Evolutionary conservation across 495 filamentous ascomycete genomes (phyloP).

Genomic region (Corynascus novoguineensis): DNA sequence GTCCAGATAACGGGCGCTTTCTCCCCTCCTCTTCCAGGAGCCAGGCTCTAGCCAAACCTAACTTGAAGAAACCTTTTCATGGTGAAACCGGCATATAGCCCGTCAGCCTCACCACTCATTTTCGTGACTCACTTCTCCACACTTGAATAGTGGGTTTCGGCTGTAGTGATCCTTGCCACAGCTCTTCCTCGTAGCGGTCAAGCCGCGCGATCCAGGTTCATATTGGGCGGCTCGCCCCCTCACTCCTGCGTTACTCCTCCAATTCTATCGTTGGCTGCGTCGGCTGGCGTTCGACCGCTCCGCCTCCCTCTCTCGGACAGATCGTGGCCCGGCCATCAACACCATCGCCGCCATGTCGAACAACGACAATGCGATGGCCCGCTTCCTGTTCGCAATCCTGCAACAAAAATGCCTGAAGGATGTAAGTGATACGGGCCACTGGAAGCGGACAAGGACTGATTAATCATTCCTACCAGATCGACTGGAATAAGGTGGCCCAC

Average conservation of each 20-base stretch:
- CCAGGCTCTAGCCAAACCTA: neutral
- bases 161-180: constrained; percentile 26
- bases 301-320: constrained; percentile 1
- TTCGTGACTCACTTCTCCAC: constrained; percentile 34
- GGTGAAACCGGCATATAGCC: constrained; percentile 30
- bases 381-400: constrained; percentile 70
- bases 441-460: neutral
- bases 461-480: constrained; percentile 49
- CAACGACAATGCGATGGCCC: constrained; percentile 49
- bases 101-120: constrained; percentile 25
- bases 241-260: neutral
- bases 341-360: constrained; percentile 35
- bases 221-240: constrained; percentile 24
- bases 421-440: constrained; percentile 40
- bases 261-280: constrained; percentile 19
- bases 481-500: constrained; percentile 65
- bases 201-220: constrained; percentile 14
- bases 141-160: constrained; percentile 19
- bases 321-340: constrained; percentile 1
- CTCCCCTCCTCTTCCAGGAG: constrained; percentile 12
- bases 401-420: constrained; percentile 69
- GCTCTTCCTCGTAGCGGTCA: constrained; percentile 12
- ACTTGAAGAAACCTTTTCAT: constrained; percentile 14
- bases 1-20: constrained; percentile 1
- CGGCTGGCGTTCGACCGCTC: constrained; percentile 23